phyloP scores from a whole-genome alignment of 2,329 filamentous ascomycete genomes.

The Verticillium dahliae region DNA sequence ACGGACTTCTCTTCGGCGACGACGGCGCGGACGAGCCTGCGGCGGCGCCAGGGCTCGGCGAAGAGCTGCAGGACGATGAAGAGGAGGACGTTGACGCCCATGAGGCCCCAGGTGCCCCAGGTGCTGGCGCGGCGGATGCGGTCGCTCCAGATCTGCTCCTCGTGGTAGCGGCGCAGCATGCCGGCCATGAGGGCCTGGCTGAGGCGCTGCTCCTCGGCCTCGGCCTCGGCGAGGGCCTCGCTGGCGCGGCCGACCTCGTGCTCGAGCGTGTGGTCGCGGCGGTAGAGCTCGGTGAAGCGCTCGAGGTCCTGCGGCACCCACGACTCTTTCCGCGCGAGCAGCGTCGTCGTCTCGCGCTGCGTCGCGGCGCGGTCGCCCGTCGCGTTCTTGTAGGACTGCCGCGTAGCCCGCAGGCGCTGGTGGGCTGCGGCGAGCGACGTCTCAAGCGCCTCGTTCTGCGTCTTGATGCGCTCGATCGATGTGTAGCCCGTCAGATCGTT shows the following conservation, averaged over 20 bases:
- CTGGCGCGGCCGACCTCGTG: slow-evolving; percentile 70
- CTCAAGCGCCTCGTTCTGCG: slow-evolving; percentile 66
- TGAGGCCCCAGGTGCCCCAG: slow-evolving; percentile 96
- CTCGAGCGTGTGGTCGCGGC: slow-evolving; percentile 89
- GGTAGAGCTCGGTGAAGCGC: slow-evolving; percentile 87
- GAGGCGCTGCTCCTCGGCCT: slow-evolving; percentile 73
- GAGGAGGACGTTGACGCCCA: slow-evolving; percentile 91
- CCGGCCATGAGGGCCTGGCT: slow-evolving; percentile 69
- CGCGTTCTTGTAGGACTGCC: slow-evolving; percentile 73
- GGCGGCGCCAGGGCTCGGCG: slow-evolving; percentile 86
- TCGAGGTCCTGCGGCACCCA: slow-evolving; percentile 87
- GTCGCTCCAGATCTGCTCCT: slow-evolving; percentile 99
- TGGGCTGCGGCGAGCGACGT: slow-evolving; percentile 52
- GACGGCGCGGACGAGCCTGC: slow-evolving; percentile 73
- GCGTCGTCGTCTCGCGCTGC: slow-evolving; percentile 90
- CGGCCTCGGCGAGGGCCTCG: slow-evolving; percentile 65
- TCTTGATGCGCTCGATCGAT: slow-evolving; percentile 79
- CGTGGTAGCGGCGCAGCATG: slow-evolving; percentile 89
- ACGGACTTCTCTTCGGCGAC: slow-evolving; percentile 67
- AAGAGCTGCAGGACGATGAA: slow-evolving; percentile 83
- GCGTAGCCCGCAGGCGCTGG: slow-evolving; percentile 60
- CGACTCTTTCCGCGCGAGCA: slow-evolving; percentile 87
- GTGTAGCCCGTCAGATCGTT: slow-evolving; percentile 95
- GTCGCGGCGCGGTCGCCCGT: slow-evolving; percentile 78
- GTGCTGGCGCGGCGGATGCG: slow-evolving; percentile 94